phyloP scores from a whole-genome alignment of 495 filamentous ascomycete genomes.

The Penicillium lividum region DNA sequence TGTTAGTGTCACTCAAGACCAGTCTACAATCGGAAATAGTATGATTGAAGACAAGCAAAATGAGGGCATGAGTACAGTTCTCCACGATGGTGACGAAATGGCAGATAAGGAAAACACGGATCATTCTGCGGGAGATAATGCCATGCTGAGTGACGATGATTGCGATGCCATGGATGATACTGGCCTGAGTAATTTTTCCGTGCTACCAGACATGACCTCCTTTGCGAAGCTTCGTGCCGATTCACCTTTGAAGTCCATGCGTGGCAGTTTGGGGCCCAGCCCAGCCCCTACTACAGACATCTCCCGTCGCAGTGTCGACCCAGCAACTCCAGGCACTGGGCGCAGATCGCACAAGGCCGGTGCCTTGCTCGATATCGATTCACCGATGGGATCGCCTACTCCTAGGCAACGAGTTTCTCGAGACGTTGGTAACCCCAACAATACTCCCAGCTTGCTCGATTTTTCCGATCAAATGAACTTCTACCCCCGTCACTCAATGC shows the following conservation, averaged over 20 bases:
- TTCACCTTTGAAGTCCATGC: slow-evolving; percentile 50
- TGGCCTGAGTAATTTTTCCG: slow-evolving; percentile 82
- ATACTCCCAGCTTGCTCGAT: slow-evolving; percentile 67
- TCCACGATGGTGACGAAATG: slow-evolving; percentile 29
- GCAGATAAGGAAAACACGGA: slow-evolving; percentile 26
- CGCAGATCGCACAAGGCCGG: slow-evolving; percentile 33
- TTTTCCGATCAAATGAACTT: slow-evolving; percentile 78
- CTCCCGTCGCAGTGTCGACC: slow-evolving; percentile 24
- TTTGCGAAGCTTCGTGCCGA: slow-evolving; percentile 70
- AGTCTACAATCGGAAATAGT: slow-evolving; percentile 33
- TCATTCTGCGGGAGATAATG: slow-evolving; percentile 5
- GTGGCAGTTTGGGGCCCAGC: slow-evolving; percentile 35
- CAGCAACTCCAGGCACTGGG: slow-evolving; percentile 39
- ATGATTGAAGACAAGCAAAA: slow-evolving; percentile 44
- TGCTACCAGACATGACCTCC: slow-evolving; percentile 84
- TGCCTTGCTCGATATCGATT: slow-evolving; percentile 36
- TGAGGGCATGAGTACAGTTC: slow-evolving; percentile 48
- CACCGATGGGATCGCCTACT: slow-evolving; percentile 57
- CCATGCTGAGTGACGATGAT: slow-evolving; percentile 19
- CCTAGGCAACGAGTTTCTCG: slow-evolving; percentile 61
- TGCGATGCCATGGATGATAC: slow-evolving; percentile 68
- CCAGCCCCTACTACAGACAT: slow-evolving; percentile 19
- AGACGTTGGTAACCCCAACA: slow-evolving; percentile 41
- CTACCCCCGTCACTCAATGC: slow-evolving; percentile 43
- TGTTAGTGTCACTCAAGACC: slow-evolving; percentile 19